phyloP scores from a whole-genome alignment of 208 protist genomes.

The Trypanosoma brucei region DNA sequence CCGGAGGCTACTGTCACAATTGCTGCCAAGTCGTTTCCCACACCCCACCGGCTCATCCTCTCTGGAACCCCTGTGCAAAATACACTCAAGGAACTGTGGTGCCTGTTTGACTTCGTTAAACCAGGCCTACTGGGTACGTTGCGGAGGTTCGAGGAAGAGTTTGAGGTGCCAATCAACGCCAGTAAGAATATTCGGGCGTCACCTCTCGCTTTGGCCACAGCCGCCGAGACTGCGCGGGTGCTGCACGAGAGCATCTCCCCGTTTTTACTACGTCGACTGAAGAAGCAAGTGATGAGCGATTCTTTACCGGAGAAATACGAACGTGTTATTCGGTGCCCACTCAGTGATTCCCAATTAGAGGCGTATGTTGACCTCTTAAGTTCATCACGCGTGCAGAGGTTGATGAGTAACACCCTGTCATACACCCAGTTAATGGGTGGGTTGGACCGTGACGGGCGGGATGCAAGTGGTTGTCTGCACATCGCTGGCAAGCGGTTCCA shows the following conservation, averaged over 20 bases:
- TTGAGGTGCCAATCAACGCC: constrained; percentile 68
- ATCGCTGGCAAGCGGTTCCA: constrained; percentile 48
- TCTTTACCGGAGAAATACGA: constrained; percentile 94
- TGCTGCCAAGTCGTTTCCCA: constrained; percentile 92
- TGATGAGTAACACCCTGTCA: constrained; percentile 38
- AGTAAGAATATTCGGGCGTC: constrained; percentile 93
- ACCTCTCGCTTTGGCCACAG: constrained; percentile 83
- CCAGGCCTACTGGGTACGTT: constrained; percentile 94
- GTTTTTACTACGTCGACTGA: constrained; percentile 95
- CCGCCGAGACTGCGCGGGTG: constrained; percentile 92
- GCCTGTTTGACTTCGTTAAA: constrained; percentile 98
- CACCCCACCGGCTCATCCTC: constrained; percentile 93
- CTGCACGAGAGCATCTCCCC: constrained; percentile 93
- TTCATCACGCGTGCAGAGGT: constrained; percentile 52
- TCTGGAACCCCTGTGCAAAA: constrained; percentile 98
- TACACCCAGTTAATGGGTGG: constrained; percentile 25
- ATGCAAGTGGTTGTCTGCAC: constrained; percentile 53
- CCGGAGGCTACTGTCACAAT: constrained; percentile 93
- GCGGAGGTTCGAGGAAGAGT: constrained; percentile 68
- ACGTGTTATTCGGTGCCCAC: constrained; percentile 94
- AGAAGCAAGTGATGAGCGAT: constrained; percentile 87
- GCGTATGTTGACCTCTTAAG: constrained; percentile 89
- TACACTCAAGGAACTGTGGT: constrained; percentile 98
- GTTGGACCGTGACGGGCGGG: constrained; percentile 57
- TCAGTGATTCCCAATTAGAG: constrained; percentile 90